Percentiles rank a stretch among this genome's conserved stretches.
Evolutionary conservation across 2,329 filamentous ascomycete genomes (phyloP).

Genomic region (Niveomyces coronatus): DNA sequence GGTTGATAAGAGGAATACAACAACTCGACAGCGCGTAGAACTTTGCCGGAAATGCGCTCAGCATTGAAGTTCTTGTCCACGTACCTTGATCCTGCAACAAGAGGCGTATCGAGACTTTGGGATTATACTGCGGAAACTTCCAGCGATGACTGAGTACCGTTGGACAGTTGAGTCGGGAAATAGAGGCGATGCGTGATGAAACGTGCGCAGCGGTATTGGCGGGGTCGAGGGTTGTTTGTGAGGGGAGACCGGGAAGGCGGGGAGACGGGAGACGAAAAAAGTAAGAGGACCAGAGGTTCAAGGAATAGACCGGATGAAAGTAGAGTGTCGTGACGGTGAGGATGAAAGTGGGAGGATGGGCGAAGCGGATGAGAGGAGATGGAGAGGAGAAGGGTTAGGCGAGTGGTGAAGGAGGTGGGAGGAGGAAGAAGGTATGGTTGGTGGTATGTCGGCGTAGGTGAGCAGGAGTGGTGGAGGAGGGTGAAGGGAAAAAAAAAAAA

Average conservation of each 20-base stretch:
- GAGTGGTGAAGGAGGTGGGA: conserved; percentile 16
- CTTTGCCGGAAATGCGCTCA: background rate
- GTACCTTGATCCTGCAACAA: conserved; percentile 6
- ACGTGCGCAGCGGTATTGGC: conserved; percentile 12
- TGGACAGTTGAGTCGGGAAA: conserved; percentile 4
- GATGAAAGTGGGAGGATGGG: conserved; percentile 13
- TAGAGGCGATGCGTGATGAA: conserved; percentile 8
- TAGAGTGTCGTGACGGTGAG: conserved; percentile 3
- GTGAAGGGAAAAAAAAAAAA: conserved; percentile 13
- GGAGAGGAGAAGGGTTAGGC: conserved; percentile 14
- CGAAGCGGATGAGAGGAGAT: conserved; percentile 13
- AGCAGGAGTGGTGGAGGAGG: conserved; percentile 17
- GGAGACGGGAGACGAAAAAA: conserved; percentile 13
- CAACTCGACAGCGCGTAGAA: conserved; percentile 11
- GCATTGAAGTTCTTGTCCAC: background rate
- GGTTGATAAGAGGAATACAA: too few species aligned
- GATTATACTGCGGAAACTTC: background rate
- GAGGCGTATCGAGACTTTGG: background rate
- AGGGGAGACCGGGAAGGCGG: conserved; percentile 13
- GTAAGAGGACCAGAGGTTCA: conserved; percentile 12
- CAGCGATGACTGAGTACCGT: conserved; percentile 18
- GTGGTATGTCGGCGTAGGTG: conserved; percentile 12
- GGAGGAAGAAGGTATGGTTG: conserved; percentile 16
- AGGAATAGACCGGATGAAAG: conserved; percentile 11
- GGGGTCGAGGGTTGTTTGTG: conserved; percentile 15